Base-by-base conservation (phyloP, 179 eudicot species). In the Heliamphora pulchella region DNA sequence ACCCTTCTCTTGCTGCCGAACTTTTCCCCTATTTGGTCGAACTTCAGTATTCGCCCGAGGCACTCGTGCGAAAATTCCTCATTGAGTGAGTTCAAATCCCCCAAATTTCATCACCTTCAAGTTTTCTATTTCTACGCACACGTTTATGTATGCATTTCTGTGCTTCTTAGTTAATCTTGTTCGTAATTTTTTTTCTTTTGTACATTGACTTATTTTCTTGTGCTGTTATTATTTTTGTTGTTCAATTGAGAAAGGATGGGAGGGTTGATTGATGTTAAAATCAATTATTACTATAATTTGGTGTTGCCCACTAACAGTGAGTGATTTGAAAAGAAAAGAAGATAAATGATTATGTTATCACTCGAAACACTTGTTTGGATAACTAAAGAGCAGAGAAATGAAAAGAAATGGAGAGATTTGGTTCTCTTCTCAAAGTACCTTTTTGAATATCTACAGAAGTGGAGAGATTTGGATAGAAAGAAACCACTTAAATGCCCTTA, bases 11-110 rank as follows among this genome's bases (percentile, higher is more conserved):
- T 9, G 88, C 91, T 9, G 77, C 89, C 1, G 95, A 94, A 9
- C 80, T 91, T n/a, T 89, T 89, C 71, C 95, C 97, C 11, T 90
- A 80, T 82, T 59, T 94, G 75, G 83, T 81, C 75, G 91, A 90
- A 68, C 94, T 94, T 43, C 94, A 87, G 70, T 89, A 87, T 31
- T 92, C 98, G 1, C 92, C 91, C 20, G 87, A 88, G 78, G 17
- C 78, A 41, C 95, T 89, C 43, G 88, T 94, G 20, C 91, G 98
- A 14, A 89, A 87, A 86, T 81, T 87, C 80, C 93, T 94, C 39
- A 71, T 94, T 65, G 88, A 91, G 98, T 94, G 68, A 83, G 93
- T 82, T 58, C 76, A 10, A 17, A 20, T 20, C 0, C 77, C 59
- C 75, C 46, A 67, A 44, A 43, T 65, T 65, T 46, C 2, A 50